These are phyloP conservation scores for Cytospora chrysosperma DNA, from an alignment of 2,329 filamentous ascomycete species.

Conservation along the genomic window DNA sequence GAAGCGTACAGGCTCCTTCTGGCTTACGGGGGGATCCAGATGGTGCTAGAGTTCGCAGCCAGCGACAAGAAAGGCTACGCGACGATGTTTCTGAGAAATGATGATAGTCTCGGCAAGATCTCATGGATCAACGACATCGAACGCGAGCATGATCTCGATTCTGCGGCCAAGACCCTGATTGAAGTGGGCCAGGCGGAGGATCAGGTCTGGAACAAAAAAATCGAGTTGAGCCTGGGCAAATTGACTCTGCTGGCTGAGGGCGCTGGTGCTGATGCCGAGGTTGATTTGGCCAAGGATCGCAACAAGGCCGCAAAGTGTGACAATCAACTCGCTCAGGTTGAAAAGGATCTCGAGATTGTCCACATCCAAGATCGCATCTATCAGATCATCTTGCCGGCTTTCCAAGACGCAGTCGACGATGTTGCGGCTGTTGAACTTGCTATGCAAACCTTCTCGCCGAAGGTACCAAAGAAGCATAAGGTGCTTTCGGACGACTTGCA, in stretches of 20 bases:
- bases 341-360: constrained; percentile 66
- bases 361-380: constrained; percentile 79
- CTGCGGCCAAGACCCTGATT: constrained; percentile 70
- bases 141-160: constrained; percentile 70
- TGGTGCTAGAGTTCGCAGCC: constrained; percentile 68
- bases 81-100: constrained; percentile 74
- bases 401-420: constrained; percentile 73
- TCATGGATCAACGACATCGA: constrained; percentile 94
- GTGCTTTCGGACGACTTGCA: constrained; percentile 71
- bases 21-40: constrained; percentile 61
- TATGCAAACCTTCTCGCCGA: constrained; percentile 62
- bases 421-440: constrained; percentile 75
- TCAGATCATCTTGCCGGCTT: constrained; percentile 64
- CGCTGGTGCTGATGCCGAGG: constrained; percentile 30
- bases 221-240: constrained; percentile 87
- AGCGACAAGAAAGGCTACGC: constrained; percentile 68
- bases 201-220: constrained; percentile 89
- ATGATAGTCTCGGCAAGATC: constrained; percentile 71
- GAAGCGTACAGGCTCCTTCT: constrained; percentile 81
- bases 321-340: constrained; percentile 50
- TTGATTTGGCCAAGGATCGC: constrained; percentile 25
- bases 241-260: constrained; percentile 69
- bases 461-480: constrained; percentile 57
- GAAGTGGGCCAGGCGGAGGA: constrained; percentile 70
- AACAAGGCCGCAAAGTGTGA: constrained; percentile 33